These are phyloP conservation scores for Gossypium trilobum DNA, from an alignment of 441 rosid species.

Conservation along the genomic window DNA sequence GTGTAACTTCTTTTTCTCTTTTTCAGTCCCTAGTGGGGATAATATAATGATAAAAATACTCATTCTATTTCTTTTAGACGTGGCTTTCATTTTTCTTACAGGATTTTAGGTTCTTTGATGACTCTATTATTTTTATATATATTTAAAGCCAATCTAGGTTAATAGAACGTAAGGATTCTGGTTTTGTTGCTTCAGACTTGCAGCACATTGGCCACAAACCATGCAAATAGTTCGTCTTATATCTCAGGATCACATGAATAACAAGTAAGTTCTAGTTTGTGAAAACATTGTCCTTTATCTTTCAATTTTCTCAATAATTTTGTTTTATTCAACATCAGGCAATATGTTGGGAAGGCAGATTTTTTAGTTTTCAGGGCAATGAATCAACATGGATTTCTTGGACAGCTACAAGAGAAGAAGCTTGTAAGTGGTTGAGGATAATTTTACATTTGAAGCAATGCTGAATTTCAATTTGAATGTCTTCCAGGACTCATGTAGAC, in stretches of 20 bases:
- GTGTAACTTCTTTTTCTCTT: background rate
- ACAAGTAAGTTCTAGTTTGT: constrained; percentile 37
- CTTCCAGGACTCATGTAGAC: constrained; percentile 4
- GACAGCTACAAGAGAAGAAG: constrained; percentile 91
- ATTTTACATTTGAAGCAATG: constrained; percentile 9
- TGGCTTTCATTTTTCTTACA: background rate
- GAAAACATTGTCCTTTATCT: constrained; percentile 7
- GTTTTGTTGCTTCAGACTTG: constrained; percentile 57
- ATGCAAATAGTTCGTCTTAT: constrained; percentile 94
- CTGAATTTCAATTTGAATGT: background rate
- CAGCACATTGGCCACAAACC: constrained; percentile 83
- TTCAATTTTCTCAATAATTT: background rate
- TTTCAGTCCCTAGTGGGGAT: background rate
- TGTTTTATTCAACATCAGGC: constrained; percentile 40
- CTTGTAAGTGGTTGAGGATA: constrained; percentile 56
- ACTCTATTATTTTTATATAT: background rate
- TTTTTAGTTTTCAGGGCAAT: constrained; percentile 89
- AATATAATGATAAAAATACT: background rate
- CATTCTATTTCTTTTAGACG: background rate
- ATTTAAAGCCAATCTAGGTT: constrained; percentile 3
- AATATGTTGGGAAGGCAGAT: constrained; percentile 91
- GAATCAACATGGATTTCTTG: constrained; percentile 91
- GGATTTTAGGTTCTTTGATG: background rate
- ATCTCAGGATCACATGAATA: constrained; percentile 93
- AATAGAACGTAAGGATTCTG: constrained; percentile 14